Conservation (phyloP, 257 asterid genomes). For the Solanum dulcamara region DNA sequence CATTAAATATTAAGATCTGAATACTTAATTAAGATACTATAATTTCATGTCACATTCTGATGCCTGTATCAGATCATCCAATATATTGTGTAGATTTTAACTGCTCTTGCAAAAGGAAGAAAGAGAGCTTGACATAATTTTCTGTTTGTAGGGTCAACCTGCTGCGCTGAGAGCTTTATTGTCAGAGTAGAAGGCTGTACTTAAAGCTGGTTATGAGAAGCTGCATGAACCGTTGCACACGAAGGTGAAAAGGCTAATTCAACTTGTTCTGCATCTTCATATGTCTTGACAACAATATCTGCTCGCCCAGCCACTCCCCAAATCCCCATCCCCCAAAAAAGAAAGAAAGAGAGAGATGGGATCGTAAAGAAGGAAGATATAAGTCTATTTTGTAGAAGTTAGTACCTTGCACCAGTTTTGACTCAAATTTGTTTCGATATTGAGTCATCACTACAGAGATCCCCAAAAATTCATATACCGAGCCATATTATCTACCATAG, state of each 20-base stretch:
- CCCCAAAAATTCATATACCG: not conserved
- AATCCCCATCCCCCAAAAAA: not conserved
- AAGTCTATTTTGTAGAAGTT: not conserved
- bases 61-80: not conserved
- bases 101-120: not conserved
- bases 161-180: constrained; percentile 62
- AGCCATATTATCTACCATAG: not conserved
- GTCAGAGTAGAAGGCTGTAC: constrained; percentile 60
- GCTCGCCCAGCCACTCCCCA: not conserved
- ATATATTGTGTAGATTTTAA: not conserved
- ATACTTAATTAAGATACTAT: not conserved
- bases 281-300: not conserved
- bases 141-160: constrained; percentile 42
- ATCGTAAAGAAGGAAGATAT: not conserved
- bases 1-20: not conserved
- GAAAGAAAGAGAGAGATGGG: not conserved
- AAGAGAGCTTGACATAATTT: not conserved
- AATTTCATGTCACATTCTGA: not conserved
- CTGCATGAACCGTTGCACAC: constrained; percentile 46
- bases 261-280: not conserved
- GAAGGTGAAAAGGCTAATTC: constrained; percentile 20
- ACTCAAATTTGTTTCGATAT: not conserved
- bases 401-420: not conserved
- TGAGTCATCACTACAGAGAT: not conserved
- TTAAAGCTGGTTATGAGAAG: constrained; percentile 70